Percentiles rank a stretch among this genome's conserved stretches.
These are phyloP conservation scores for Jatropha curcas DNA, from an alignment of 345 rosid genomes.

Conservation along the genomic window DNA sequence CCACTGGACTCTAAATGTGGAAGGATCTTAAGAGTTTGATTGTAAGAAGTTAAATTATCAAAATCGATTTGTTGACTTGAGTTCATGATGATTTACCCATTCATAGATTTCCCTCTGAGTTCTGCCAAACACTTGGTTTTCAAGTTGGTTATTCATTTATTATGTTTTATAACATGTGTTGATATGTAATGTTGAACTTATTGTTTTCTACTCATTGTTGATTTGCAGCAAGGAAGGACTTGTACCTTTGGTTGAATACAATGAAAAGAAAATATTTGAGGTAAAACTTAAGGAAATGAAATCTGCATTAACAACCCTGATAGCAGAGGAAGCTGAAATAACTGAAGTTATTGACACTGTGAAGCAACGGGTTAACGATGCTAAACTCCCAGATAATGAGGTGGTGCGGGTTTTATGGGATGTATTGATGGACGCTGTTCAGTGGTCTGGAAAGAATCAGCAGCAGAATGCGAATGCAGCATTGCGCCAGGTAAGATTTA, in stretches of 20 bases:
- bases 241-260: slow-evolving; percentile 81
- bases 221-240: slow-evolving; percentile 82
- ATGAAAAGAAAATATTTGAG: slow-evolving; percentile 89
- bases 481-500: slow-evolving; percentile 65
- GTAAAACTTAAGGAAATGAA: slow-evolving; percentile 89
- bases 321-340: slow-evolving; percentile 70
- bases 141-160: not conserved
- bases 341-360: slow-evolving; percentile 81
- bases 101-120: not conserved
- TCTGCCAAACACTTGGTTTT: not conserved
- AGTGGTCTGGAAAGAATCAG: slow-evolving; percentile 99
- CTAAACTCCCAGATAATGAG: slow-evolving; percentile 76
- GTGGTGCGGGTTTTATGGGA: slow-evolving; percentile 87
- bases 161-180: not conserved
- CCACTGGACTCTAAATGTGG: not conserved
- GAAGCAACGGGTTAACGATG: slow-evolving; percentile 80
- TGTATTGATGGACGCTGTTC: slow-evolving; percentile 97
- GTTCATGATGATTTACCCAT: not conserved
- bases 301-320: slow-evolving; percentile 70
- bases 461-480: slow-evolving; percentile 92
- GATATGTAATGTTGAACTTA: not conserved
- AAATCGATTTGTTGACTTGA: not conserved
- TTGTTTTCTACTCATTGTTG: slow-evolving; percentile 15
- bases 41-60: not conserved
- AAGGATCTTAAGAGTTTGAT: not conserved